These are phyloP conservation scores for Agaricus subrufescens DNA, from an alignment of 768 basidiomycete species.

Conservation along the genomic window DNA sequence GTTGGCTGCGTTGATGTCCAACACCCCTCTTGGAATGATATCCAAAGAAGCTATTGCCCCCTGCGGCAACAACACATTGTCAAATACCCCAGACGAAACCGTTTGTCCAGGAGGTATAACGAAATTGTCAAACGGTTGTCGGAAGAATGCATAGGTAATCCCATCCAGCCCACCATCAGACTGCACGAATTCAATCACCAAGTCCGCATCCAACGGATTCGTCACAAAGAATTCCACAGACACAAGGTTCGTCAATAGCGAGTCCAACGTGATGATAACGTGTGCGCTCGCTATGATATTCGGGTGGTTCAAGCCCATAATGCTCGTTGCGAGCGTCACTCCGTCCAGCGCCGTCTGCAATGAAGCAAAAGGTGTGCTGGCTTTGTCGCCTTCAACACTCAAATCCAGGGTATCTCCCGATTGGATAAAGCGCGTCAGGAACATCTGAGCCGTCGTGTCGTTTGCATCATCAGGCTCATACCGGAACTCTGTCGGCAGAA, in stretches of 20 bases:
- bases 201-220: slow-evolving; percentile 55
- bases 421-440: slow-evolving; percentile 59
- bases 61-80: slow-evolving; percentile 53
- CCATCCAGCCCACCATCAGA: slow-evolving; percentile 49
- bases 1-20: slow-evolving; percentile 49
- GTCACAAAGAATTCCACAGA: slow-evolving; percentile 48
- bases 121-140: slow-evolving; percentile 48
- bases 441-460: slow-evolving; percentile 59
- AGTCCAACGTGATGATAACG: slow-evolving; percentile 46
- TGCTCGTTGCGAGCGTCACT: slow-evolving; percentile 42
- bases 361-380: slow-evolving; percentile 59
- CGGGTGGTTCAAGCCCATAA: slow-evolving; percentile 49
- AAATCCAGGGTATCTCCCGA: slow-evolving; percentile 41
- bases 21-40: slow-evolving; percentile 48
- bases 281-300: slow-evolving; percentile 54
- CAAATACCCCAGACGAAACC: slow-evolving; percentile 56
- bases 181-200: slow-evolving; percentile 55
- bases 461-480: slow-evolving; percentile 63
- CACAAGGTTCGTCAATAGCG: slow-evolving; percentile 46
- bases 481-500: slow-evolving; percentile 54
- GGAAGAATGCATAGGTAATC: slow-evolving; percentile 53
- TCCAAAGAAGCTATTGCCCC: slow-evolving; percentile 52
- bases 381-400: slow-evolving; percentile 53
- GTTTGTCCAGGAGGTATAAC: slow-evolving; percentile 53
- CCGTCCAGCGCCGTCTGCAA: slow-evolving; percentile 51